Base-by-base conservation (phyloP, 768 basidiomycete species). In the Tricholoma saponaceum region DNA sequence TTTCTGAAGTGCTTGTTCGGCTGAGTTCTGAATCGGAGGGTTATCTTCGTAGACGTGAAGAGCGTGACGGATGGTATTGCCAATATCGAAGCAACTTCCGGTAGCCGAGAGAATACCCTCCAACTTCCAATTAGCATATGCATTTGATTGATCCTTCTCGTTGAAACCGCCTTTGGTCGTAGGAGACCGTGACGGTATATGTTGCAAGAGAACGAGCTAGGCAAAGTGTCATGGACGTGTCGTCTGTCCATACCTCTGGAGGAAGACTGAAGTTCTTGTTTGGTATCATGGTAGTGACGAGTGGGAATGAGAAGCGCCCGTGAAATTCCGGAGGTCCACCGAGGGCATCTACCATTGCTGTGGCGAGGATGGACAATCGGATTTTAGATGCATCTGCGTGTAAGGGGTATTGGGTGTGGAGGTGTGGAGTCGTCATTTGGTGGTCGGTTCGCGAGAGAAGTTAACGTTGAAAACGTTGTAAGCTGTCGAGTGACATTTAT, bases 261-360 rank as follows among this genome's bases (percentile, higher is more conserved):
- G 67, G 66, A 12, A 75, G 65, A 20, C 44, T 50, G 59, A 79
- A 79, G 47, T 70, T 76, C 0, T 63, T 41, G 61, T 79, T 80
- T 14, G 72, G 72, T 5, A 59, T 59, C 76, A 78, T 79, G 16
- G 65, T 56, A 5, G 65, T 64, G 51, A 77, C 56, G 44, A 76
- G 66, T 6, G 68, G 62, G 65, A 76, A 78, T 10, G 71, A 81
- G 30, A 32, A 32, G 30, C 30, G 30, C 8, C 30, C 30, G 30
- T 8, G 30, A 8, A 32, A 32, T 32, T 32, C 30, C 12, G 30
- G 8, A 1, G 30, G 30, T 9, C 30, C 30, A 10, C 30, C 30
- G 30, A 32, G 73, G 1, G 79, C 78, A 56, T 81, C 78, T 43
- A 75, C 69, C 54, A 79, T 64, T 1, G 79, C 78, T 10, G 72